phyloP scores from a whole-genome alignment of 2,329 filamentous ascomycete species.

The Zymoseptoria ardabiliae region DNA sequence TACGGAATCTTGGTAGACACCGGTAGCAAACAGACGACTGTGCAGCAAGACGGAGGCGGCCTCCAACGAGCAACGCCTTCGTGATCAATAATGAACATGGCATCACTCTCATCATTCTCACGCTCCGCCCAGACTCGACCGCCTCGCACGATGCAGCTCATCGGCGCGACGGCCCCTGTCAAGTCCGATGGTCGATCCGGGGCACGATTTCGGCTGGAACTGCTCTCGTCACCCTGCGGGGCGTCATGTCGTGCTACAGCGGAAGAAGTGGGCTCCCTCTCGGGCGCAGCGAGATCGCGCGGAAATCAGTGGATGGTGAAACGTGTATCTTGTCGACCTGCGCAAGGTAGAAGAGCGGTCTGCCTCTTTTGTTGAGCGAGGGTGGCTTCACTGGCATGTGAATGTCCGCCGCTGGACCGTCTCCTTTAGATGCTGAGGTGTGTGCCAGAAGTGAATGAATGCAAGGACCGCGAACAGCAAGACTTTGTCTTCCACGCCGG shows the following conservation, averaged over 20 bases:
- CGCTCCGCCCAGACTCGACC: not conserved
- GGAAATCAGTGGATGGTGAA: slow-evolving; percentile 13
- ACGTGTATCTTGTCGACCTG: slow-evolving; percentile 5
- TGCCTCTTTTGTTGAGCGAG: not conserved
- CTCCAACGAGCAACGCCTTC: not conserved
- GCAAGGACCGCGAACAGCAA: too few species aligned
- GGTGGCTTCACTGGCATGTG: not conserved
- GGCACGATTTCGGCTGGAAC: not conserved
- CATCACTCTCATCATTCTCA: not conserved
- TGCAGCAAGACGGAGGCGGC: not conserved
- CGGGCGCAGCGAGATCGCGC: slow-evolving; percentile 2
- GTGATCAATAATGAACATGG: not conserved
- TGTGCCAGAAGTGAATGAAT: too few species aligned
- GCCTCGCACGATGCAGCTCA: not conserved
- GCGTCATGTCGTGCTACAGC: not conserved
- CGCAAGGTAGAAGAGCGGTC: slow-evolving; percentile 12
- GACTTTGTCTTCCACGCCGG: not conserved
- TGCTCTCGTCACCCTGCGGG: not conserved
- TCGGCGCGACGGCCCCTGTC: not conserved
- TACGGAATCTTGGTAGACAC: not conserved
- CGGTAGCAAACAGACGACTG: not conserved
- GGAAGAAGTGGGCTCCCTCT: not conserved
- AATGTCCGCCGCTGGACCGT: not conserved
- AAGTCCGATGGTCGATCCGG: not conserved
- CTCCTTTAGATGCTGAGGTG: too few species aligned